Evolutionary conservation across 106 monocot species (phyloP).

Genomic region (Dendrobium chrysotoxum): DNA sequence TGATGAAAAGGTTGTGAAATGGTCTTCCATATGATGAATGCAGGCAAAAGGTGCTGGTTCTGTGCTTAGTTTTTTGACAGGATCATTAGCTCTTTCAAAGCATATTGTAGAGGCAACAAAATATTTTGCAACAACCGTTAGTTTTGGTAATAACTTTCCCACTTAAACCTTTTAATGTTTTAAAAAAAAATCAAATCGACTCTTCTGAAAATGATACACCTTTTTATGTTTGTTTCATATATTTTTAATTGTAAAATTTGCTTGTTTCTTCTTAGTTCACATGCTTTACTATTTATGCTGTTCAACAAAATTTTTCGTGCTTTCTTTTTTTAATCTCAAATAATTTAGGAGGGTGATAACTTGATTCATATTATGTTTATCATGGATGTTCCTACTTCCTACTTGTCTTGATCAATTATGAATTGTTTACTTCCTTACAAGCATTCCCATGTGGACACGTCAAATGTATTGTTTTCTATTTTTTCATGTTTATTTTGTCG

Average conservation of each 20-base stretch:
- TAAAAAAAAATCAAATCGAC: neutral
- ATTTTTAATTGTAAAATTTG: neutral
- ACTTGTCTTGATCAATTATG: neutral
- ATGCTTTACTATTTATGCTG: neutral
- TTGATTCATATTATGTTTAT: neutral
- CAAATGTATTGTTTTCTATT: neutral
- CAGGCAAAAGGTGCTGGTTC: constrained; percentile 99
- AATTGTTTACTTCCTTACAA: neutral
- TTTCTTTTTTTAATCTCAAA: neutral
- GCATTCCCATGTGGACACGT: neutral
- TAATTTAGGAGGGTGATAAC: neutral
- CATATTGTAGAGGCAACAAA: constrained; percentile 80
- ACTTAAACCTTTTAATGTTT: neutral
- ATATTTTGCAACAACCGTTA: constrained; percentile 88
- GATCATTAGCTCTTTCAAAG: constrained; percentile 83
- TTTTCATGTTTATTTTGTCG: neutral
- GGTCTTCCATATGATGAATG: neutral
- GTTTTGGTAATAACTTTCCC: constrained; percentile 61
- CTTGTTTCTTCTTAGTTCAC: neutral
- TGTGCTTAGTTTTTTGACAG: constrained; percentile 88
- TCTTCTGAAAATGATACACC: neutral
- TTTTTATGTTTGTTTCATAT: neutral
- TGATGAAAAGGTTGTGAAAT: neutral
- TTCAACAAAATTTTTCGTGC: neutral
- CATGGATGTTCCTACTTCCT: neutral